Evolutionary conservation across 2,329 filamentous ascomycete genomes (phyloP), one percentile per base, ranked within the genome.

Genomic region (Aspergillus terreus): DNA sequence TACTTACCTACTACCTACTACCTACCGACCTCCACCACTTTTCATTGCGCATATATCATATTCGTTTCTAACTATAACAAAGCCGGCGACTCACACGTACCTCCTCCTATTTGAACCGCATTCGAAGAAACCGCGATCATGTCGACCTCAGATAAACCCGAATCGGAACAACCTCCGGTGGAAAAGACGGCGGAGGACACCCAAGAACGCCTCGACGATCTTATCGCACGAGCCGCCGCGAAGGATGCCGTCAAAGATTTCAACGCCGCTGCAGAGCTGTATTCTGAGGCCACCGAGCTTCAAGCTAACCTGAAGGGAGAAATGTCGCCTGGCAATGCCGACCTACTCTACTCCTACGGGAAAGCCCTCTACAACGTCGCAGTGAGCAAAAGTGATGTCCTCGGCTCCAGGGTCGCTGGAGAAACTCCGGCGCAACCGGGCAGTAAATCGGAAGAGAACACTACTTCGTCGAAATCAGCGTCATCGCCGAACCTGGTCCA

Each of bases 231-330:
- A 68, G 94, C 89, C 38, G 86, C 88, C 17, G 84, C 90, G 15
- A 84, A 95, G 62, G 97, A 95, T 74, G 86, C 87, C 19, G 86
- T 92, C 67, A 95, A 92, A 76, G 88, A 95, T 70, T 96, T 91
- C 71, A 83, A 87, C 49, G 85, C 86, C 45, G 91, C 94, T 9
- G 84, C 90, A 51, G 92, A 97, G 66, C 78, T 92, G 57, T 97
- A 92, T 75, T 92, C 91, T 41, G 83, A 86, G 65, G 94, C 94
- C 30, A 90, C 90, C 50, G 89, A 95, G 70, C 81, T 96, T 55
- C 94, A 99, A 74, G 90, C 89, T 52, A 84, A 90, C 69, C 78
- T 96, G 69, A 94, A 96, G 70, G 94, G 92, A 70, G 94, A 97
- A 73, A 88, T 95, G 80, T 85, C 85, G 14, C 84, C 89, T 4